phyloP scores from a whole-genome alignment of 768 basidiomycete species.

The Phylloporus scabripes region DNA sequence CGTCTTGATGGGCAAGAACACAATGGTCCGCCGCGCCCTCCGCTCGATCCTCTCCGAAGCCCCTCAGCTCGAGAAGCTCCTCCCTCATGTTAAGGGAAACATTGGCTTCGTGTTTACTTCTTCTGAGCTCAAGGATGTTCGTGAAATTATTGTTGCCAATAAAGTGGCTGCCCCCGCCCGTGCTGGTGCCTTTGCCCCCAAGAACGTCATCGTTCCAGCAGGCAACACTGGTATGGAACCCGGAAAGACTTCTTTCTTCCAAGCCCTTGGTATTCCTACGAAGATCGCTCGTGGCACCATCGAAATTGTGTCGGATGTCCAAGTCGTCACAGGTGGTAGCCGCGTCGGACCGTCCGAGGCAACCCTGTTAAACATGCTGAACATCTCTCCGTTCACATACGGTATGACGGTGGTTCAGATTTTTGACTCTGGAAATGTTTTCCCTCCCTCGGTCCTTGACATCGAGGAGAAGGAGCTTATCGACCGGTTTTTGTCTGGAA shows the following conservation, averaged over 20 bases:
- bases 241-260: conserved; percentile 99
- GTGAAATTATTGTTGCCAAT: conserved; percentile 91
- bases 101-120: conserved; percentile 98
- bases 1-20: conserved; percentile 99
- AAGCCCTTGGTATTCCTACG: conserved; percentile 98
- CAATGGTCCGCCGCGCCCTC: conserved; percentile 98
- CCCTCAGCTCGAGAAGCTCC: conserved; percentile 94
- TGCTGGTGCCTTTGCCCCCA: conserved; percentile 93
- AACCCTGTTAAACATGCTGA: conserved; percentile 97
- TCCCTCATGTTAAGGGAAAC: conserved; percentile 95
- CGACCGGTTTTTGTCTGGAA: conserved; percentile 85
- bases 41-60: conserved; percentile 83
- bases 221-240: conserved; percentile 99
- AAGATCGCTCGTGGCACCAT: conserved; percentile 99
- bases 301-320: conserved; percentile 96
- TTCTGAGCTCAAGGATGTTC: conserved; percentile 88
- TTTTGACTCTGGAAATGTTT: conserved; percentile 89
- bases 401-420: conserved; percentile 99
- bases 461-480: conserved; percentile 88
- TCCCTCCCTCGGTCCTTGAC: conserved; percentile 87
- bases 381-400: conserved; percentile 99
- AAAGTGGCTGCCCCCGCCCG: conserved; percentile 98
- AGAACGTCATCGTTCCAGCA: conserved; percentile 86
- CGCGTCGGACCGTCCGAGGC: conserved; percentile 98
- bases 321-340: conserved; percentile 87